Evolutionary conservation across 306 rosid genomes (phyloP), one percentile per base, ranked within the genome.

Genomic region (Fragaria ananassa): DNA sequence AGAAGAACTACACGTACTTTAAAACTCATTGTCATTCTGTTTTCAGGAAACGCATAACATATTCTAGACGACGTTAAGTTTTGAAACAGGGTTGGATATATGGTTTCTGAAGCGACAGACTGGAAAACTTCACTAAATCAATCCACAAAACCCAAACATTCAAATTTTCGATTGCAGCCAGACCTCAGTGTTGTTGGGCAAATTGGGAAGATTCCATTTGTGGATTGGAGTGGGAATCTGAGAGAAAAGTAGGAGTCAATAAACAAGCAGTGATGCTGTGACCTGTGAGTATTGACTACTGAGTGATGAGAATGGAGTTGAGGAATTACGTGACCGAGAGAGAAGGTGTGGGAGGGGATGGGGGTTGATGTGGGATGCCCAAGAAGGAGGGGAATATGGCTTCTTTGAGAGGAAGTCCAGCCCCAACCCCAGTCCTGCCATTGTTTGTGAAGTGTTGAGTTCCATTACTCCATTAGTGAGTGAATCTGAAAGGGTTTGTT

Each of bases 221-320:
- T 94, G 97, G 87, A 94, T 94, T 39, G 98, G 98, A 80, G 97
- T 94, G 5, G 98, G 98, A 74, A 83, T 79, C 96, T 93, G 89
- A 72, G 19, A 17, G 62, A 65, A 34, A 27, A 4, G 34, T 62
- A 14, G 9, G 7, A 78, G 58, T 18, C 34, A 81, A 12, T 57
- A 27, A 27, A 39, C 58, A 58, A 44, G 29, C 3, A 46, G 13
- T 51, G 19, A 46, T 12, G 31, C 25, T 45, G 18, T 18, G 17
- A 58, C 23, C 25, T 45, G 18, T 18, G 17, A 58, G 37, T 27
- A 27, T 27, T 27, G 29, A 27, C 29, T 21, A 23, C 0, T 0
- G 1, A 2, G 29, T 0, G 34, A 73, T 53, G 34, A n/a, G 42
- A 6, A 25, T 6, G 13, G 35, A 37, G 9, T 64, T 2, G 9